Conservation (phyloP, 163 green algal species). For the Scenedesmus sp. region DNA sequence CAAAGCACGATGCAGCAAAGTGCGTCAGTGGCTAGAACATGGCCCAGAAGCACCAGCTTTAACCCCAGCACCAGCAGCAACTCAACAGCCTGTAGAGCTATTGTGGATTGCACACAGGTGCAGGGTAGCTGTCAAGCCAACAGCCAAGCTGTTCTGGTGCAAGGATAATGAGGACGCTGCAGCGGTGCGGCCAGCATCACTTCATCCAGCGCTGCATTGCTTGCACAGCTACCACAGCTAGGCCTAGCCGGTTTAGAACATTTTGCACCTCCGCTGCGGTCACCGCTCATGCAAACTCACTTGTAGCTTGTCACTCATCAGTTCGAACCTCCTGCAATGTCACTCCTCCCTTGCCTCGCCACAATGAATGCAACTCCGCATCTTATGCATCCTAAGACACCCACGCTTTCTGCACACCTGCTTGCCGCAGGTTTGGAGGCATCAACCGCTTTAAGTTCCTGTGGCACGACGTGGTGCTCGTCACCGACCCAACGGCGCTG, state of each 20-base stretch:
- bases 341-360: neutral
- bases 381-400: neutral
- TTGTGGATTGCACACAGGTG: neutral
- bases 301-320: too few relatives aligned
- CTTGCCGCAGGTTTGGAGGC: neutral
- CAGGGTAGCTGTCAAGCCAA: neutral
- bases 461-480: constrained; percentile 52
- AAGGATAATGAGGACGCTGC: too few relatives aligned
- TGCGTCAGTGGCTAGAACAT: too few relatives aligned
- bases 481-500: constrained; percentile 63
- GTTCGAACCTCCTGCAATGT: too few relatives aligned
- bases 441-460: constrained; percentile 47
- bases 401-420: neutral
- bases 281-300: too few relatives aligned
- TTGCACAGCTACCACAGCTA: neutral
- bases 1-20: too few relatives aligned
- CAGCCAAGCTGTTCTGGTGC: too few relatives aligned
- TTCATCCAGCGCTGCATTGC: too few relatives aligned
- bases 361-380: neutral
- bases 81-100: neutral
- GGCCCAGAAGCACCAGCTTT: neutral
- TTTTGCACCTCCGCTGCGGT: too few relatives aligned
- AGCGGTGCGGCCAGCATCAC: too few relatives aligned
- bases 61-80: neutral
- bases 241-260: neutral